Percentiles rank a stretch among this genome's conserved stretches.
Evolutionary conservation across 768 basidiomycete species (phyloP).

Genomic region (Naematelia encephala): DNA sequence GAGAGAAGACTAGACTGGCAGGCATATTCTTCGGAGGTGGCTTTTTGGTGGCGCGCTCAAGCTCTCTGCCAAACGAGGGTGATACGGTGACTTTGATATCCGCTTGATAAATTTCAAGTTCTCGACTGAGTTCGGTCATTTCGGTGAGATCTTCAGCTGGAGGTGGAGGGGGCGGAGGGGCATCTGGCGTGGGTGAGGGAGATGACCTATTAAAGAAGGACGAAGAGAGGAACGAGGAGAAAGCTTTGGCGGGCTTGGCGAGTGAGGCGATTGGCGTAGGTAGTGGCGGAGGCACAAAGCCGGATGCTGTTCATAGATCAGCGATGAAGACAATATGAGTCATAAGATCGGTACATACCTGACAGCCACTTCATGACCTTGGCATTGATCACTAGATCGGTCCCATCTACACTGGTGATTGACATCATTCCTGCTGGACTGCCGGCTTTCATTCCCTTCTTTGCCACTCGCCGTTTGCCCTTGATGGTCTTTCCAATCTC

Average conservation of each 20-base stretch:
- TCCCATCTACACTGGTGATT: slow-evolving; percentile 62
- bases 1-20: slow-evolving; percentile 74
- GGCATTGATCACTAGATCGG: slow-evolving; percentile 67
- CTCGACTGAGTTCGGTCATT: slow-evolving; percentile 33
- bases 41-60: slow-evolving; percentile 92
- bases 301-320: slow-evolving; percentile 28
- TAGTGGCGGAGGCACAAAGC: slow-evolving; percentile 43
- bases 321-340: background rate
- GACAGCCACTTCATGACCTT: slow-evolving; percentile 60
- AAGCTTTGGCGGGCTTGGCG: slow-evolving; percentile 31
- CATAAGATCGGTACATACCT: slow-evolving; percentile 19
- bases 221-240: slow-evolving; percentile 42
- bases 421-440: slow-evolving; percentile 67
- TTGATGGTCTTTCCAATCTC: slow-evolving; percentile 45
- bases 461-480: slow-evolving; percentile 28
- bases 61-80: slow-evolving; percentile 55
- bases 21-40: slow-evolving; percentile 72
- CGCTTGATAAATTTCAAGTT: slow-evolving; percentile 47
- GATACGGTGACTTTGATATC: slow-evolving; percentile 50
- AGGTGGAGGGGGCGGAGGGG: slow-evolving; percentile 34
- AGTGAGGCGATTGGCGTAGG: slow-evolving; percentile 35
- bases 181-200: slow-evolving; percentile 21
- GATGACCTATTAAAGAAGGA: slow-evolving; percentile 40
- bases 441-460: slow-evolving; percentile 56
- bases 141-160: slow-evolving; percentile 46